Percentiles rank a stretch among this genome's conserved stretches.
phyloP scores from a whole-genome alignment of 2,329 filamentous ascomycete species.

The Parafenestella ontariensis region DNA sequence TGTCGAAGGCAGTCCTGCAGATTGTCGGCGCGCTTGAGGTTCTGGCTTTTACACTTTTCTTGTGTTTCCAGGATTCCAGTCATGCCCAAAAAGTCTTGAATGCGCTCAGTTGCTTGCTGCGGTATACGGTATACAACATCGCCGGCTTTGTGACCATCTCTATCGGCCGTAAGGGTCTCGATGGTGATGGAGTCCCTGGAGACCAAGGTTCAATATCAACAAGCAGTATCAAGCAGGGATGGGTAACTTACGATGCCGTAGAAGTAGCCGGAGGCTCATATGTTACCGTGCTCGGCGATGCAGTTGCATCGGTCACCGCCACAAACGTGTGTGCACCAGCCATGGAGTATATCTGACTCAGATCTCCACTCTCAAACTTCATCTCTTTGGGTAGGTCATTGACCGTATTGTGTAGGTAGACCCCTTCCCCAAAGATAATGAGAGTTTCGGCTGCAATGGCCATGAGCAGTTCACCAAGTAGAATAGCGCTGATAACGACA shows the following conservation, averaged over 20 bases:
- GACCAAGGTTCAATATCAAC: neutral
- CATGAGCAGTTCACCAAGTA: neutral
- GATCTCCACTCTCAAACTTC: slow-evolving; percentile 1
- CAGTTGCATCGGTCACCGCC: neutral
- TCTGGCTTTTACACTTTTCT: slow-evolving; percentile 7
- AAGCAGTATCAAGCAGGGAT: neutral
- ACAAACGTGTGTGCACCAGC: neutral
- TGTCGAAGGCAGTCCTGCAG: neutral
- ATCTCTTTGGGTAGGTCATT: neutral
- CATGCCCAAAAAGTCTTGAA: slow-evolving; percentile 14
- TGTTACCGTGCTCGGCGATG: neutral
- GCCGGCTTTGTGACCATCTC: slow-evolving; percentile 9
- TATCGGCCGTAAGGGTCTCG: slow-evolving; percentile 12
- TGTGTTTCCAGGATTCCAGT: neutral
- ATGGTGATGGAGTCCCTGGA: slow-evolving; percentile 5
- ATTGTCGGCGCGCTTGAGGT: slow-evolving; percentile 1
- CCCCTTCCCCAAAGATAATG: neutral
- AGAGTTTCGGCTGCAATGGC: neutral
- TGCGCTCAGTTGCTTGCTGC: neutral
- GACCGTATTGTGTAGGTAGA: neutral
- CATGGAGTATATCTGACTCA: slow-evolving; percentile 7
- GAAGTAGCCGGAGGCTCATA: neutral
- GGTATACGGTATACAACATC: slow-evolving; percentile 17
- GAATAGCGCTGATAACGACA: neutral
- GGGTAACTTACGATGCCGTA: neutral